These are phyloP conservation scores for Erythrobasidium yunnanense DNA, from an alignment of 768 basidiomycete species.

Conservation along the genomic window DNA sequence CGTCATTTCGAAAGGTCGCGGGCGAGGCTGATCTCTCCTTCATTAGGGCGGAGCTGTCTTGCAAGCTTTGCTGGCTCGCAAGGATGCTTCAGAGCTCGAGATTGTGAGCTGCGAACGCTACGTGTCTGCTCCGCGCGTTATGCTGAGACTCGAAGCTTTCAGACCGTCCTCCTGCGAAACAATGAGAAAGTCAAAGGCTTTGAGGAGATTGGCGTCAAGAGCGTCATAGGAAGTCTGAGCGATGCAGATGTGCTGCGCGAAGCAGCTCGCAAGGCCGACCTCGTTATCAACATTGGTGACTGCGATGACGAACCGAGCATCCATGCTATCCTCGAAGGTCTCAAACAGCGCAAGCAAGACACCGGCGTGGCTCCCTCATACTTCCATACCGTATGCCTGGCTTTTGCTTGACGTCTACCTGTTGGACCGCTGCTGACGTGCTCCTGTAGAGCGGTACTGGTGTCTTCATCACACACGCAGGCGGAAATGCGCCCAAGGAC, in stretches of 20 bases:
- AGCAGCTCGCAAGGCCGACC: background rate
- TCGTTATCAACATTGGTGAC: background rate
- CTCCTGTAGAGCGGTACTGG: conserved; percentile 4
- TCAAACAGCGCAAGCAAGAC: conserved; percentile 3
- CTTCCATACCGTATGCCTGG: no score
- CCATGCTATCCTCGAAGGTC: background rate
- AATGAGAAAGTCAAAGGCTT: conserved; percentile 12
- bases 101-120: conserved; percentile 1
- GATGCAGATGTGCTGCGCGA: conserved; percentile 1
- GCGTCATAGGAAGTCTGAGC: background rate
- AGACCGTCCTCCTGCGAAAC: background rate
- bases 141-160: background rate
- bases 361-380: background rate
- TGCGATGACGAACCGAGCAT: background rate
- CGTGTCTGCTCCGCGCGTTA: background rate
- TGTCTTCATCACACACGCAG: background rate
- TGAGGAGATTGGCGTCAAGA: background rate
- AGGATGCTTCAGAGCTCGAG: conserved; percentile 4
- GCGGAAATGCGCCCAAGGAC: background rate
- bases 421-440: no score
- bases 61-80: background rate
- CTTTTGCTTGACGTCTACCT: no score
- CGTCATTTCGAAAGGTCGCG: background rate
- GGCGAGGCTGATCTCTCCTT: background rate
- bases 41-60: background rate